Evolutionary conservation across 2,329 filamentous ascomycete species (phyloP), one percentile per base, ranked within the genome.

Genomic region (Cyclaneusma minus): DNA sequence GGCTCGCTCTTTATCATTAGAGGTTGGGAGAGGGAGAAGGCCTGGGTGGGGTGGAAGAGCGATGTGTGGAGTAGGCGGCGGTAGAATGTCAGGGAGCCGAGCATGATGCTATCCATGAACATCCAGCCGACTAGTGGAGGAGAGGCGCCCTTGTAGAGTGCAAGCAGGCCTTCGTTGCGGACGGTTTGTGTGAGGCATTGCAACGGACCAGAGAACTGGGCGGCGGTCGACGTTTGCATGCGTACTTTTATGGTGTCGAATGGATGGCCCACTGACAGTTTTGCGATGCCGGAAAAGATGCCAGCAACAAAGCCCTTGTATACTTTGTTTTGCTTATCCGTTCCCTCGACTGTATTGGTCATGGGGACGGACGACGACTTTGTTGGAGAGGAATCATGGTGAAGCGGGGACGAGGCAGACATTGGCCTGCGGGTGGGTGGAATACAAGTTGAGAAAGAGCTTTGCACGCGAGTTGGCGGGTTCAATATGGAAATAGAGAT

Each of bases 161-260:
- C 89, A 26, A 64, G 55, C 24, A 91, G 55, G 24, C 87, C 87
- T 52, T 98, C 89, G 47, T 84, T 78, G 33, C 77, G 70, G 15
- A 95, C 38, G 7, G 89, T 98, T 49, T 87, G 76, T 29, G 79
- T 51, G 7, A 93, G 58, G 47, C 89, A 95, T 50, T 93, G 75
- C 16, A 92, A 50, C 1, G 89, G 85, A 0, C 89, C 89, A 36
- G 62, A 63, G 62, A 98, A 98, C 40, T 80, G 83, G 2, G 70
- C 51, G 24, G 66, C 52, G 39, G 77, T 62, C 16, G 82, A 83
- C 3, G 87, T 95, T 51, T 98, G 89, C 11, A 98, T 62, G 16
- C 89, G 82, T 28, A 95, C 87, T 55, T 98, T 98, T 51, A 98
- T 71, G 0, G 89, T 95, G 54, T 98, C 89, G 56, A 98, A 95